phyloP scores from a whole-genome alignment of 768 basidiomycete species.

The Panaeolus cyanescens region DNA sequence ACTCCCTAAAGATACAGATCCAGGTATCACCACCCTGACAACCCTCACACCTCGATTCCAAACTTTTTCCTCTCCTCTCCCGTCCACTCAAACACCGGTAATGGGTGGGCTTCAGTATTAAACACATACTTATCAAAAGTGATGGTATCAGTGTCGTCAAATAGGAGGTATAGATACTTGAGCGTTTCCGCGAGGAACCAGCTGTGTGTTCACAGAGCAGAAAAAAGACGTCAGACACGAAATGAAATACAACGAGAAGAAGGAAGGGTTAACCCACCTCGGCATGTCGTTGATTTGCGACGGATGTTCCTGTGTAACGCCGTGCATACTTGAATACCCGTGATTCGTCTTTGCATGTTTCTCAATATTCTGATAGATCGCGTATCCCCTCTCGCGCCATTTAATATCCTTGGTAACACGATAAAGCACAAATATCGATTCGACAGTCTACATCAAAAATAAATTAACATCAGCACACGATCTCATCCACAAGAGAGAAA shows the following conservation, averaged over 20 bases:
- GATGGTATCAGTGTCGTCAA: slow-evolving; percentile 54
- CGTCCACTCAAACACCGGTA: slow-evolving; percentile 67
- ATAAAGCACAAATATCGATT: slow-evolving; percentile 73
- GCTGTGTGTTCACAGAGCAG: slow-evolving; percentile 23
- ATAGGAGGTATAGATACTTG: slow-evolving; percentile 70
- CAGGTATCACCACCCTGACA: too few relatives aligned
- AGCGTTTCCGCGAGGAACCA: slow-evolving; percentile 51
- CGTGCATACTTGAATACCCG: slow-evolving; percentile 59
- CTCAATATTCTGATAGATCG: slow-evolving; percentile 65
- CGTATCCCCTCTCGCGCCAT: slow-evolving; percentile 77
- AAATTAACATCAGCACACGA: too few relatives aligned
- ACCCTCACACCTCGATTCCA: slow-evolving; percentile 4
- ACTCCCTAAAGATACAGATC: too few relatives aligned
- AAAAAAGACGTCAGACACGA: background rate
- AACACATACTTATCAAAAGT: slow-evolving; percentile 59
- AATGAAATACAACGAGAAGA: background rate
- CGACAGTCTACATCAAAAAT: slow-evolving; percentile 54
- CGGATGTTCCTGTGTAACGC: slow-evolving; percentile 41
- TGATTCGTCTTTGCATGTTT: slow-evolving; percentile 50
- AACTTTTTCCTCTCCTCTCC: slow-evolving; percentile 49
- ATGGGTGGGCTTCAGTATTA: slow-evolving; percentile 73
- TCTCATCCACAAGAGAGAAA: slow-evolving; percentile 6
- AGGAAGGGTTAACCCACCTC: slow-evolving; percentile 47
- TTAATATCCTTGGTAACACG: slow-evolving; percentile 60
- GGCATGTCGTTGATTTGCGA: slow-evolving; percentile 63